phyloP scores from a whole-genome alignment of 2,329 filamentous ascomycete species.

The Tetracladium maxilliforme region DNA sequence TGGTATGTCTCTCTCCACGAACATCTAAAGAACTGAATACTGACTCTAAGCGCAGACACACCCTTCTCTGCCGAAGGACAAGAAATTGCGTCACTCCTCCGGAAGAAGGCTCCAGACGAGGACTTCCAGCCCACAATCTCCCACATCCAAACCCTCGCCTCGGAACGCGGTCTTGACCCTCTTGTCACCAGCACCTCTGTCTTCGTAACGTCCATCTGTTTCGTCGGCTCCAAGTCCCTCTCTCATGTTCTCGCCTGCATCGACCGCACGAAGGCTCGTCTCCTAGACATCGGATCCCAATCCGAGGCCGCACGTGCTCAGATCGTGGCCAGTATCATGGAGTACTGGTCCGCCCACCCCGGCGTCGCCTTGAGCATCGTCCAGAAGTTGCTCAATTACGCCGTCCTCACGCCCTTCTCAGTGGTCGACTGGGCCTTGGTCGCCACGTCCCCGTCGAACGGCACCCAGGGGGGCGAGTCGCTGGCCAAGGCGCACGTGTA shows the following conservation, averaged over 20 bases:
- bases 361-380: constrained; percentile 86
- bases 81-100: constrained; percentile 64
- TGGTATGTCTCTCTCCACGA: constrained; percentile 32
- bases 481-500: constrained; percentile 68
- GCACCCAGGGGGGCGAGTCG: constrained; percentile 45
- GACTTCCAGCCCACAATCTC: constrained; percentile 74
- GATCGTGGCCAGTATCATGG: constrained; percentile 79
- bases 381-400: constrained; percentile 95
- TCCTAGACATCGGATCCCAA: constrained; percentile 62
- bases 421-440: constrained; percentile 85
- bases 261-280: constrained; percentile 81
- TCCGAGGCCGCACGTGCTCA: constrained; percentile 69
- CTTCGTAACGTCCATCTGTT: constrained; percentile 87
- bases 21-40: constrained; percentile 6
- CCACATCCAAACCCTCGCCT: constrained; percentile 66
- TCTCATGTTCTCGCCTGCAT: constrained; percentile 94
- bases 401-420: constrained; percentile 71
- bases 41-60: constrained; percentile 33
- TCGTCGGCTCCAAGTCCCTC: constrained; percentile 85
- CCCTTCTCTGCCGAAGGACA: constrained; percentile 78
- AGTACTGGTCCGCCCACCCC: constrained; percentile 87
- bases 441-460: too few relatives aligned
- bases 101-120: constrained; percentile 72
- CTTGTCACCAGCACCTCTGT: constrained; percentile 81
- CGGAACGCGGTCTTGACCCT: constrained; percentile 58